Percentiles rank a stretch among this genome's conserved stretches.
Conservation (phyloP, 805 yeast species). For the Candida montana region DNA sequence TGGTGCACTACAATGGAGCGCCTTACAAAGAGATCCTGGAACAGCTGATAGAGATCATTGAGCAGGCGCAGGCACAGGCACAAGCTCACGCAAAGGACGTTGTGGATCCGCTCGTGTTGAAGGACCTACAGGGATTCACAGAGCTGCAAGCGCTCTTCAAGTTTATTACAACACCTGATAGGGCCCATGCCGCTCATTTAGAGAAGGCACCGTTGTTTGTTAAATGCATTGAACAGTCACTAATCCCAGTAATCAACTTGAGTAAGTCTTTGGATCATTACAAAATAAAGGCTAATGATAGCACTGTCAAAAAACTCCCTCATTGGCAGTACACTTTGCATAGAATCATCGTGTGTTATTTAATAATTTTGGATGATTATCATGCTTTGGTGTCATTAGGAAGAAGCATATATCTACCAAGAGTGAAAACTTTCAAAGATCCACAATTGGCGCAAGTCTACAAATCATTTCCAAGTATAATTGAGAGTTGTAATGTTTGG, state of each 20-base stretch:
- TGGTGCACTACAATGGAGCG: background rate
- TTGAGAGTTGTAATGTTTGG: slow-evolving; percentile 31
- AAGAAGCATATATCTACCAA: slow-evolving; percentile 35
- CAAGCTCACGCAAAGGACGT: no score
- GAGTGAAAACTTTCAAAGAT: slow-evolving; percentile 34
- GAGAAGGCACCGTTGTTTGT: slow-evolving; percentile 26
- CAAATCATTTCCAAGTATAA: slow-evolving; percentile 11
- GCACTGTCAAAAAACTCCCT: slow-evolving; percentile 28
- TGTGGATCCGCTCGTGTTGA: slow-evolving; percentile 25
- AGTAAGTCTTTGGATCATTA: no score
- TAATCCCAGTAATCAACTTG: no score
- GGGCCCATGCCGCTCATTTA: slow-evolving; percentile 22
- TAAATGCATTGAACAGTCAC: slow-evolving; percentile 21
- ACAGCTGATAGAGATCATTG: slow-evolving; percentile 15
- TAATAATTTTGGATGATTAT: slow-evolving; percentile 39
- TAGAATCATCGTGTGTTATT: slow-evolving; percentile 34
- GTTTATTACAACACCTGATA: slow-evolving; percentile 25
- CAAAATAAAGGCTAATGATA: slow-evolving; percentile 18
- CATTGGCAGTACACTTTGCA: slow-evolving; percentile 40
- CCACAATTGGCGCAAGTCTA: slow-evolving; percentile 29
- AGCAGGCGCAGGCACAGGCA: no score
- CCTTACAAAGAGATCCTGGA: slow-evolving; percentile 2
- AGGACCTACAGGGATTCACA: slow-evolving; percentile 28
- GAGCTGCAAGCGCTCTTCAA: slow-evolving; percentile 33
- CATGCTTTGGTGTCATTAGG: slow-evolving; percentile 36